Evolutionary conservation across 2,329 filamentous ascomycete genomes (phyloP), one percentile per base, ranked within the genome.

Genomic region (Remersonia thermophila): DNA sequence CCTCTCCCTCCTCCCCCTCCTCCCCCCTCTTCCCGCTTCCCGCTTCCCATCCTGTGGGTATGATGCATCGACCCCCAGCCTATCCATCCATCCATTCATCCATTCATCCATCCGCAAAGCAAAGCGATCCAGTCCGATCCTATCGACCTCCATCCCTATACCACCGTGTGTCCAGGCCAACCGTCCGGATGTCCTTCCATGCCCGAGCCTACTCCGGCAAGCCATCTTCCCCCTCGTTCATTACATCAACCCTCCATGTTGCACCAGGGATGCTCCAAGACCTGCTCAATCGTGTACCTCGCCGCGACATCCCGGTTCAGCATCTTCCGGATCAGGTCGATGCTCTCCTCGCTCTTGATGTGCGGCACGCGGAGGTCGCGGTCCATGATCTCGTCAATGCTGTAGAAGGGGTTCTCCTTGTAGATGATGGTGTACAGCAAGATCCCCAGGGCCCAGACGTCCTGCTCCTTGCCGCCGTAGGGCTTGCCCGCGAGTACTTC

Each of bases 321-420:
- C 91, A 98, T 96, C 54, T 78, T 70, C 29, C 85, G 76, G 44
- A 98, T 82, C 35, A 98, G 67, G 50, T 95, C 81, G 47, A 98
- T 93, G 57, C 86, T 94, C 47, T 87, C 81, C 46, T 95, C 86
- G 57, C 84, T 86, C 63, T 89, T 77, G 25, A 81, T 73, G 56
- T 83, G 95, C 0, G 91, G 91, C 18, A 98, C 80, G 32, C 91
- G 76, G 40, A 98, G 66, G 50, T 95, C 89, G 52, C 89, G 87
- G 56, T 98, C 91, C 74, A 96, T 93, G 53, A 98, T 98, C 66
- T 98, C 91, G 58, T 98, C 91, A 52, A 96, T 91, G 59, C 83
- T 93, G 69, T 96, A 96, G 59, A 95, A 98, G 1, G 91, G 89
- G 54, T 98, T 98, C 62, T 98, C 91, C 63, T 96, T 98, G 71